phyloP scores from a whole-genome alignment of 2,329 filamentous ascomycete species.

The Aspergillus niger region DNA sequence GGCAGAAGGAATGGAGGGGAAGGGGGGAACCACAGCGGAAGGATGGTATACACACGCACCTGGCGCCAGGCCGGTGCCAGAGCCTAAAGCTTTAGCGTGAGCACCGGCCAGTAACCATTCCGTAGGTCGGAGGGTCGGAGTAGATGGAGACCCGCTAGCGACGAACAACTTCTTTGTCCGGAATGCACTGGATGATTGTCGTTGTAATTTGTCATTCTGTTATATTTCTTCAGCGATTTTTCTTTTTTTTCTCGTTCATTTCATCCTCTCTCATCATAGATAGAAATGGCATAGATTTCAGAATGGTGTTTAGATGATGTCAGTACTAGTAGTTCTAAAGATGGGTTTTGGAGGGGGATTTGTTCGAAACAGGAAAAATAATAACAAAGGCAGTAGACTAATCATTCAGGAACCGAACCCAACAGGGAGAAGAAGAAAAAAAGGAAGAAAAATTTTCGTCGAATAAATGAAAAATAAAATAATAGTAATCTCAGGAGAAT shows the following conservation, averaged over 20 bases:
- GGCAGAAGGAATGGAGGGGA: neutral
- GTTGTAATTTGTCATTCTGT: neutral
- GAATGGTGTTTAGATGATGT: neutral
- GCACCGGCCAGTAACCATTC: conserved; percentile 16
- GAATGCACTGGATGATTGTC: neutral
- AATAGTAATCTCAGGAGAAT: neutral
- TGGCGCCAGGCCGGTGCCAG: conserved; percentile 11
- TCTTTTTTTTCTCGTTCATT: neutral
- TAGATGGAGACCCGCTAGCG: neutral
- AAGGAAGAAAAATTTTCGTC: too few relatives aligned
- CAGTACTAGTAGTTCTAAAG: neutral
- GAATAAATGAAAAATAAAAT: too few relatives aligned
- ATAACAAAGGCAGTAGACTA: neutral
- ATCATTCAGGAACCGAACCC: neutral
- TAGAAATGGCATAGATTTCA: neutral
- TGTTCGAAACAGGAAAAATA: neutral
- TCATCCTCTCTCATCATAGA: neutral
- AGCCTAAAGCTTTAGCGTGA: conserved; percentile 19
- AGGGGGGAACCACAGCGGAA: neutral
- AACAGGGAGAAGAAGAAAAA: neutral
- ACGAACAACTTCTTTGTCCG: conserved; percentile 5
- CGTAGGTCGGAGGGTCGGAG: neutral
- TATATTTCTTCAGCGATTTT: neutral
- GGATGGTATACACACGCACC: conserved; percentile 21
- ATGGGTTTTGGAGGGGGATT: neutral